Conservation (phyloP, 1,284 basidiomycete genomes). For the Heimioporus retisporus region DNA sequence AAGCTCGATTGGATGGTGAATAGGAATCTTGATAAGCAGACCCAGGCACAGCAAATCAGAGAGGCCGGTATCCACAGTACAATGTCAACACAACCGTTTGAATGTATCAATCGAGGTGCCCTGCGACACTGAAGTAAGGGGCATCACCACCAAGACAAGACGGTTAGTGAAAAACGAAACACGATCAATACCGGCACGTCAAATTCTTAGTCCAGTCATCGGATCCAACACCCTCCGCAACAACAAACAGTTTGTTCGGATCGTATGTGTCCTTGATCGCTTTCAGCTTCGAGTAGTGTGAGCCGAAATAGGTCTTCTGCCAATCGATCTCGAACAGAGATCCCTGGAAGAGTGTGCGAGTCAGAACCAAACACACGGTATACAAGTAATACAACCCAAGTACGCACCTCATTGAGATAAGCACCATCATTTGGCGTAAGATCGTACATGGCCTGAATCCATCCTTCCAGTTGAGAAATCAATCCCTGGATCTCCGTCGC, state of each 20-base stretch:
- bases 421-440: slow-evolving; percentile 7
- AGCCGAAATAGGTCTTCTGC: no score
- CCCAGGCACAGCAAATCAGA: no score
- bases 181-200: slow-evolving; percentile 28
- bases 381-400: slow-evolving; percentile 13
- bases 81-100: no score
- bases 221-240: slow-evolving; percentile 56
- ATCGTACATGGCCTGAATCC: slow-evolving; percentile 34
- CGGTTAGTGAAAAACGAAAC: no score
- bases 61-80: no score
- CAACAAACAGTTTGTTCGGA: slow-evolving; percentile 54
- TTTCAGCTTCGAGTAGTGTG: slow-evolving; percentile 32
- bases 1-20: no score
- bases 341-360: slow-evolving; percentile 38
- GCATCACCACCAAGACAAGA: no score
- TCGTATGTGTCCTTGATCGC: slow-evolving; percentile 58
- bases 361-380: background rate
- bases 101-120: no score
- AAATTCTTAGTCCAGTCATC: slow-evolving; percentile 46
- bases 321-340: slow-evolving; percentile 31
- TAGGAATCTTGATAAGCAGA: no score
- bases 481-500: slow-evolving; percentile 37
- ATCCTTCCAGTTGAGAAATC: slow-evolving; percentile 38
- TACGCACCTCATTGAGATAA: no score
- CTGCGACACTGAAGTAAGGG: no score